Evolutionary conservation across 345 rosid species (phyloP).

Genomic region (Salix dunnii): DNA sequence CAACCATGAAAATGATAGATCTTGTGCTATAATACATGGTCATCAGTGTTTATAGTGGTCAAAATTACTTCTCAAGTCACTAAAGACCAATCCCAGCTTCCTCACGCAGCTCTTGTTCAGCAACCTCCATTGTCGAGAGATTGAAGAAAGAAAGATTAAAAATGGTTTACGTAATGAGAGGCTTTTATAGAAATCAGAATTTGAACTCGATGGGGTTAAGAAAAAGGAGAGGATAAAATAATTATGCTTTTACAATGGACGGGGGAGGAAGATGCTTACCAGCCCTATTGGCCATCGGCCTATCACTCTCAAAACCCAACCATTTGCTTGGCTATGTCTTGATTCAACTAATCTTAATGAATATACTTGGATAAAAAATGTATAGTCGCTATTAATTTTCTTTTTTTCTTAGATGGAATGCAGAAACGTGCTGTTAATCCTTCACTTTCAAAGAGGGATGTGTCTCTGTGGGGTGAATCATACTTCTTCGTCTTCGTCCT

Average conservation of each 20-base stretch:
- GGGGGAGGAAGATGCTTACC: neutral
- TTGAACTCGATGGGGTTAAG: neutral
- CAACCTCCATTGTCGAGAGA: neutral
- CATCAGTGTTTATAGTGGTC: neutral
- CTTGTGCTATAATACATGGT: neutral
- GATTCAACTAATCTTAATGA: conserved; percentile 9
- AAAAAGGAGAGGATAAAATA: neutral
- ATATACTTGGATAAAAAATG: neutral
- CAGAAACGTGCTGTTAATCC: neutral
- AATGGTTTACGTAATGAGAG: neutral
- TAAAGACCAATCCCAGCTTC: neutral
- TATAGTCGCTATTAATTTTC: neutral
- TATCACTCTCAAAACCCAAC: neutral
- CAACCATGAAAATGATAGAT: conserved; percentile 4
- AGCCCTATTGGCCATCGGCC: neutral
- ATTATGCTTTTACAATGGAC: neutral
- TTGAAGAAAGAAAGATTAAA: neutral
- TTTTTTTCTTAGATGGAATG: neutral
- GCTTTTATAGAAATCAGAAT: neutral
- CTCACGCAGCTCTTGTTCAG: neutral
- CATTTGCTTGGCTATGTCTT: neutral
- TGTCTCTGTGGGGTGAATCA: neutral
- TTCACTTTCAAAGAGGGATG: neutral
- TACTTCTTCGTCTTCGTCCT: no score
- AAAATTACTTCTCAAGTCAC: neutral